phyloP scores from a whole-genome alignment of 768 basidiomycete species.

The Boletus huronensis region DNA sequence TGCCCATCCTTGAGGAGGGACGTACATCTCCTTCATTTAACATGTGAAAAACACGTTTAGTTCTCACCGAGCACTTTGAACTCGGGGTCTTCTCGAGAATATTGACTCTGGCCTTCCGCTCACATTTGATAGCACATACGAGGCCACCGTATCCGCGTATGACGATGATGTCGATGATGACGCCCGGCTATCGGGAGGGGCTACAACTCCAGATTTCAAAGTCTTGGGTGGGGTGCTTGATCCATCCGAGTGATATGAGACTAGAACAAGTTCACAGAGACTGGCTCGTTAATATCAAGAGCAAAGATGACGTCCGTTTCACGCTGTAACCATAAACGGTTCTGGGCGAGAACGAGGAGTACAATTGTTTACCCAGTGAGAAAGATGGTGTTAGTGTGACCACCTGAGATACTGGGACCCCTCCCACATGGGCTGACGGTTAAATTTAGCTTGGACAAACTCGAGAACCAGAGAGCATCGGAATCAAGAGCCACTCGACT shows the following conservation, averaged over 20 bases:
- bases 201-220: background rate
- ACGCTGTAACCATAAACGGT: background rate
- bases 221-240: background rate
- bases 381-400: background rate
- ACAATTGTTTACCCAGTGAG: background rate
- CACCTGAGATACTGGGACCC: background rate
- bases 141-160: slow-evolving; percentile 18
- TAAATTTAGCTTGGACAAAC: background rate
- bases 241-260: background rate
- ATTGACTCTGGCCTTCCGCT: slow-evolving; percentile 13
- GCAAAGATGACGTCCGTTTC: background rate
- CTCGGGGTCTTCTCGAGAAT: slow-evolving; percentile 20
- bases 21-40: slow-evolving; percentile 15
- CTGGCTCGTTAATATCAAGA: background rate
- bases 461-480: background rate
- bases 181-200: background rate
- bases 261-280: background rate
- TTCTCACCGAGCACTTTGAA: slow-evolving; percentile 10
- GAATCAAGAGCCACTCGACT: background rate
- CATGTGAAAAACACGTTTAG: slow-evolving; percentile 8
- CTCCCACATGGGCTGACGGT: background rate
- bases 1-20: background rate
- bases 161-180: background rate
- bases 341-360: background rate
- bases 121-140: background rate